Conservation (phyloP, 768 basidiomycete genomes). For the Kwoniella newhampshirensis region DNA sequence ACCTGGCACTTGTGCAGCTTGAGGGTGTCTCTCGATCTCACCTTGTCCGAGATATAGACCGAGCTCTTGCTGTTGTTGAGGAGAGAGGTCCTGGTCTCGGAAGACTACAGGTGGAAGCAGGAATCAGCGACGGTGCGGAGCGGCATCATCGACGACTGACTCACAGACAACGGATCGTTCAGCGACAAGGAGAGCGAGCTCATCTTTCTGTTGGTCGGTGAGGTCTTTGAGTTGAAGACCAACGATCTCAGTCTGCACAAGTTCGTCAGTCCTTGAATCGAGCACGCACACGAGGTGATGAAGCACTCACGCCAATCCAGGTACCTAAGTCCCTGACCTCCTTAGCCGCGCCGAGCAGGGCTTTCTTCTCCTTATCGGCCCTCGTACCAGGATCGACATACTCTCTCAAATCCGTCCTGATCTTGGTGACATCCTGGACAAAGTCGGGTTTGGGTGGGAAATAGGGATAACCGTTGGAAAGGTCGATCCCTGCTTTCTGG, state of each 20-base stretch:
- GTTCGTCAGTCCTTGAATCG: neutral
- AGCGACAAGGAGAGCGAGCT: constrained; percentile 56
- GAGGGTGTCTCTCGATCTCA: constrained; percentile 52
- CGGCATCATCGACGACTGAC: neutral
- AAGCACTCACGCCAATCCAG: constrained; percentile 58
- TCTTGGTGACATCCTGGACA: constrained; percentile 41
- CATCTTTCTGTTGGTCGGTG: constrained; percentile 69
- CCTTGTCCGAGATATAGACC: constrained; percentile 48
- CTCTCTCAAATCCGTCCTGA: constrained; percentile 33
- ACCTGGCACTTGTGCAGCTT: constrained; percentile 51
- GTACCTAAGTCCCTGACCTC: constrained; percentile 71
- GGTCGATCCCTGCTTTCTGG: constrained; percentile 41
- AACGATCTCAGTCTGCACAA: constrained; percentile 63
- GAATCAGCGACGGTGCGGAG: neutral
- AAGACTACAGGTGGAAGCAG: constrained; percentile 30
- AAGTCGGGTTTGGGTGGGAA: constrained; percentile 40
- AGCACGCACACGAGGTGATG: neutral
- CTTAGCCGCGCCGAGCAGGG: constrained; percentile 63
- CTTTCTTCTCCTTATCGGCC: constrained; percentile 70
- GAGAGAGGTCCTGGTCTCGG: constrained; percentile 53
- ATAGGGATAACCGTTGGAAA: constrained; percentile 43
- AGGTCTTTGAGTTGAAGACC: constrained; percentile 74
- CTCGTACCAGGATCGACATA: constrained; percentile 64
- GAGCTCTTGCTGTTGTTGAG: constrained; percentile 48
- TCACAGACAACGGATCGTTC: constrained; percentile 48